Evolutionary conservation across 495 filamentous ascomycete genomes (phyloP).

Genomic region (Penicillium daleae): DNA sequence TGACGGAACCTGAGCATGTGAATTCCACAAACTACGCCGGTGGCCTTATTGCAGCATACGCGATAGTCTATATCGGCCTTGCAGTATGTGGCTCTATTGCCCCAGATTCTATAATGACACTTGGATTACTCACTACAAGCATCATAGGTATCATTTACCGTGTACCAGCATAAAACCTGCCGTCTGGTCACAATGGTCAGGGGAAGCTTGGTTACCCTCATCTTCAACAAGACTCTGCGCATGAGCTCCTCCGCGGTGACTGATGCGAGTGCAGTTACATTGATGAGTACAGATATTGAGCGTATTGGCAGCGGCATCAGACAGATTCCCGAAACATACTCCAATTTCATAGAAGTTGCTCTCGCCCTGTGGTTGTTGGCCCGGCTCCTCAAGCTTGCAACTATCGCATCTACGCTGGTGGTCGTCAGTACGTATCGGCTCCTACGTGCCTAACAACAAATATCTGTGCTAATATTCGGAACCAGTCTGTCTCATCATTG

Average conservation of each 20-base stretch:
- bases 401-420: slow-evolving; percentile 50
- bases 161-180: slow-evolving; percentile 55
- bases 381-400: slow-evolving; percentile 49
- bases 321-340: slow-evolving; percentile 54
- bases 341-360: slow-evolving; percentile 53
- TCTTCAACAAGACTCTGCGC: slow-evolving; percentile 51
- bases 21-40: slow-evolving; percentile 45
- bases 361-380: slow-evolving; percentile 58
- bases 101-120: too few species aligned
- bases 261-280: slow-evolving; percentile 53
- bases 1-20: slow-evolving; percentile 36
- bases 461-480: not conserved
- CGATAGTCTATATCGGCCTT: slow-evolving; percentile 60
- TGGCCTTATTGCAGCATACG: slow-evolving; percentile 61
- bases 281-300: slow-evolving; percentile 64
- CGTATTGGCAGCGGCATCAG: slow-evolving; percentile 41
- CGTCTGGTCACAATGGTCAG: slow-evolving; percentile 56
- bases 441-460: not conserved
- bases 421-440: slow-evolving; percentile 42
- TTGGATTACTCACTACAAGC: not conserved
- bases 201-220: slow-evolving; percentile 53
- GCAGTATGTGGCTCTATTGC: slow-evolving; percentile 36
- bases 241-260: slow-evolving; percentile 42
- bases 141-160: slow-evolving; percentile 36
- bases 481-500: slow-evolving; percentile 28